Percentiles rank a stretch among this genome's conserved stretches.
Conservation (phyloP, 129 eudicot genomes). For the Calendula officinalis region DNA sequence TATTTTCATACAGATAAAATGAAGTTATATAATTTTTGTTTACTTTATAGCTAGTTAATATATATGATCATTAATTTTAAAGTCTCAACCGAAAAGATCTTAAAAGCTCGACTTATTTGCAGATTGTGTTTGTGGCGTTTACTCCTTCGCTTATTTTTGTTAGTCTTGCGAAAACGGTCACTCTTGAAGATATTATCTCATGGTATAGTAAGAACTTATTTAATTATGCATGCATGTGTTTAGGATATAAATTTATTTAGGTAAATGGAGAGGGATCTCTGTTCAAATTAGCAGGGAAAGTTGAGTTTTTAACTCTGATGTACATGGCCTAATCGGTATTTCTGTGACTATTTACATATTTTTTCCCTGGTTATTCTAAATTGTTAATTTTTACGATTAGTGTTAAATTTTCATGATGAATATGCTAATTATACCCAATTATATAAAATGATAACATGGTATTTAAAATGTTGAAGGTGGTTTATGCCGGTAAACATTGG, state of each 20-base stretch:
- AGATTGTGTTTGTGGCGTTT: slow-evolving; percentile 78
- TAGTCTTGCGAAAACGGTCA: slow-evolving; percentile 74
- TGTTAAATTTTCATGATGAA: background rate
- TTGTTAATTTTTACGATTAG: background rate
- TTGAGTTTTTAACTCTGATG: too few species aligned
- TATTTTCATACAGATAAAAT: too few species aligned
- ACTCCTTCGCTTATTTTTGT: slow-evolving; percentile 76
- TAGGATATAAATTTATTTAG: background rate
- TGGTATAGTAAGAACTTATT: slow-evolving; percentile 61
- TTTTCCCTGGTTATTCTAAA: too few species aligned
- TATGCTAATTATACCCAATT: background rate
- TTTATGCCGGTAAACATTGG: slow-evolving; percentile 76
- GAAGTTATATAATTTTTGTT: too few species aligned
- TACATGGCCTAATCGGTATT: too few species aligned
- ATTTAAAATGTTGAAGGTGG: slow-evolving; percentile 54
- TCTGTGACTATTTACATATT: too few species aligned
- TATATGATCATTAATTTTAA: background rate
- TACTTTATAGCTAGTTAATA: background rate
- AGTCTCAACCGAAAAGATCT: background rate
- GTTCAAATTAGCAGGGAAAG: too few species aligned
- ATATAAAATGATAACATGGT: background rate
- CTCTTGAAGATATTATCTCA: slow-evolving; percentile 66
- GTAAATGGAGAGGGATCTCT: too few species aligned
- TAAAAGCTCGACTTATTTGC: background rate
- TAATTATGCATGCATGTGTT: slow-evolving; percentile 9